phyloP scores from a whole-genome alignment of 2,329 filamentous ascomycete species.

The Corynespora cassiicola region DNA sequence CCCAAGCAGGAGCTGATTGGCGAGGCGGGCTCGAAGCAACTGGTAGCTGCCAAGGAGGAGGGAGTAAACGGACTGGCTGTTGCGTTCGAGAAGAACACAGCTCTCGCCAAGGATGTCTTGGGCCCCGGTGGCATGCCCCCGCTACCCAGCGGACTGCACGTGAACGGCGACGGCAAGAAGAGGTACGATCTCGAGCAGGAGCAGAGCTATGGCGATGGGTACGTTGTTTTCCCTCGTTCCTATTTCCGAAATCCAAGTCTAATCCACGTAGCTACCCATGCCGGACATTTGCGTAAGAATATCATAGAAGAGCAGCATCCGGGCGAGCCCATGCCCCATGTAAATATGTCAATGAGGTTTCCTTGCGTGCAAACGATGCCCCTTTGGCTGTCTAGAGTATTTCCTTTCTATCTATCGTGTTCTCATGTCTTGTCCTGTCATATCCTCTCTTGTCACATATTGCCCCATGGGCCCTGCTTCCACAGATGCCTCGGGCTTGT shows the following conservation, averaged over 20 bases:
- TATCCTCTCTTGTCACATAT: too few relatives aligned
- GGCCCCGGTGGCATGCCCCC: constrained; percentile 84
- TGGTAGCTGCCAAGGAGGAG: constrained; percentile 78
- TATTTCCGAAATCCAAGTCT: too few relatives aligned
- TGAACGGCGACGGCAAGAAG: constrained; percentile 63
- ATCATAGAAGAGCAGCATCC: constrained; percentile 19
- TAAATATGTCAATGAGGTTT: constrained; percentile 32
- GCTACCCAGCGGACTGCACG: constrained; percentile 74
- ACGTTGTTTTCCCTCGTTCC: constrained; percentile 26
- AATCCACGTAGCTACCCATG: constrained; percentile 55
- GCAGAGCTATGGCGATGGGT: constrained; percentile 66
- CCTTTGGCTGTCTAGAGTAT: not conserved
- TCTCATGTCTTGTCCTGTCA: not conserved
- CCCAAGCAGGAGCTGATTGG: constrained; percentile 84
- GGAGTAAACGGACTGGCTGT: constrained; percentile 74
- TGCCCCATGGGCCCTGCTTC: too few relatives aligned
- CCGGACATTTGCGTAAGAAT: constrained; percentile 48
- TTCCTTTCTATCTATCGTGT: not conserved
- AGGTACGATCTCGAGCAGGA: constrained; percentile 74
- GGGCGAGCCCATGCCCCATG: too few relatives aligned
- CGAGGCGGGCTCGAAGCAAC: constrained; percentile 73
- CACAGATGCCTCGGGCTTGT: too few relatives aligned
- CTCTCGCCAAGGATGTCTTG: constrained; percentile 64
- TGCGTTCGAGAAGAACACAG: constrained; percentile 72
- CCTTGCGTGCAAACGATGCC: constrained; percentile 12